These are phyloP conservation scores for Trichosporon sp. DNA, from an alignment of 1,284 basidiomycete genomes.

Conservation along the genomic window DNA sequence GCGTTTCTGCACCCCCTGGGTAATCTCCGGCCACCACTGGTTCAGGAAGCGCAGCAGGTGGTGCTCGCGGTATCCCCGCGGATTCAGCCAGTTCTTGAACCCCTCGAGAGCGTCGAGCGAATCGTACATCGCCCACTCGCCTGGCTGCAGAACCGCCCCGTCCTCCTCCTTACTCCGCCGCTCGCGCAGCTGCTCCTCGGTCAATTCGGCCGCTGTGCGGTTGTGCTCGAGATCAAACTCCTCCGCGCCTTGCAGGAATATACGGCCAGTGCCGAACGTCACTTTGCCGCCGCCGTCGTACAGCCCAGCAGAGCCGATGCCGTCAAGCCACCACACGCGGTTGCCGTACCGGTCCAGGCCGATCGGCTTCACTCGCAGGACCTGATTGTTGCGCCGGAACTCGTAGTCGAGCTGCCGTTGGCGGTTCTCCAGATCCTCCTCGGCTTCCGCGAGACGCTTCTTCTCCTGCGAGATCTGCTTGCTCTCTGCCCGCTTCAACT, in stretches of 20 bases:
- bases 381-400: constrained; percentile 77
- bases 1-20: constrained; percentile 59
- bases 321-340: constrained; percentile 97
- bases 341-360: constrained; percentile 91
- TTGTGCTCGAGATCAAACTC: constrained; percentile 65
- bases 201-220: constrained; percentile 56
- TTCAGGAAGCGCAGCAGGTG: constrained; percentile 70
- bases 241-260: constrained; percentile 85
- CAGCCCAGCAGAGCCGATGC: constrained; percentile 75
- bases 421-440: constrained; percentile 67
- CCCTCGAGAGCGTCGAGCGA: constrained; percentile 79
- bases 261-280: constrained; percentile 72
- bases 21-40: constrained; percentile 81
- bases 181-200: constrained; percentile 48
- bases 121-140: constrained; percentile 85
- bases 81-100: constrained; percentile 82
- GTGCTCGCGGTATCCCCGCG: constrained; percentile 80
- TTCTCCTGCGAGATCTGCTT: constrained; percentile 53
- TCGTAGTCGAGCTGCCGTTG: constrained; percentile 87
- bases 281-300: constrained; percentile 60
- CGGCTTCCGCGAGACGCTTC: constrained; percentile 78
- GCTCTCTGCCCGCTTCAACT: constrained; percentile 31
- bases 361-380: constrained; percentile 76
- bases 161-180: constrained; percentile 72
- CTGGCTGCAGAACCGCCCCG: constrained; percentile 61